phyloP scores from a whole-genome alignment of 306 rosid species.

The Morella rubra region DNA sequence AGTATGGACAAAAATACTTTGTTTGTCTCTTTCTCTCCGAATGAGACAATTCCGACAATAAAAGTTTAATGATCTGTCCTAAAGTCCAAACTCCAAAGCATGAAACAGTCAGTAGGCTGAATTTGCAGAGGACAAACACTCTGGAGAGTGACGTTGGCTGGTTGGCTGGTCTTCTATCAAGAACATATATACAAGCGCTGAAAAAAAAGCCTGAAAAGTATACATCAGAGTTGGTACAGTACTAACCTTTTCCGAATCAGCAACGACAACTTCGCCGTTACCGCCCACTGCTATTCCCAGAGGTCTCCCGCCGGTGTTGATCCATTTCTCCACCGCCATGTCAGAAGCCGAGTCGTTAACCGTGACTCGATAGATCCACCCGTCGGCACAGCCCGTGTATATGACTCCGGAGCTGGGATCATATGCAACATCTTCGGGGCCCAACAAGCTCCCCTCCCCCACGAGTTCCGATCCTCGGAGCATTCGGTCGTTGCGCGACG shows the following conservation, averaged over 20 bases:
- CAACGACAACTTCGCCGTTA: slow-evolving; percentile 41
- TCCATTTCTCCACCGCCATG: slow-evolving; percentile 47
- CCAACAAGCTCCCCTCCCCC: slow-evolving; percentile 34
- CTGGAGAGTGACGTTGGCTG: too few species aligned
- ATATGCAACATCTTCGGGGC: slow-evolving; percentile 54
- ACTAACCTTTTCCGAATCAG: slow-evolving; percentile 46
- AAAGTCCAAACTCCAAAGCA: too few species aligned
- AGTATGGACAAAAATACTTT: too few species aligned
- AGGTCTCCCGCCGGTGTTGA: slow-evolving; percentile 74
- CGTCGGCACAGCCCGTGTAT: slow-evolving; percentile 70
- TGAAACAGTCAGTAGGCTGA: too few species aligned
- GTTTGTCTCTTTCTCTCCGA: too few species aligned
- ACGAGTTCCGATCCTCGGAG: slow-evolving; percentile 38
- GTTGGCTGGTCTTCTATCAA: too few species aligned
- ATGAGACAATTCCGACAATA: too few species aligned
- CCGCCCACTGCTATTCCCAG: slow-evolving; percentile 48
- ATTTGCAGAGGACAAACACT: too few species aligned
- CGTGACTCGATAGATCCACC: slow-evolving; percentile 69
- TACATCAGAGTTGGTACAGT: too few species aligned
- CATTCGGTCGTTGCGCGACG: slow-evolving; percentile 30
- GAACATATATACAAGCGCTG: too few species aligned
- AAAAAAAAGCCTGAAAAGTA: too few species aligned
- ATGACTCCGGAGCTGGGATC: slow-evolving; percentile 40
- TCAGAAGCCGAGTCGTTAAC: slow-evolving; percentile 38
- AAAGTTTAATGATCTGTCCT: too few species aligned